Evolutionary conservation across 805 yeast species (phyloP).

Genomic region (Starmerella lactis-condensi): DNA sequence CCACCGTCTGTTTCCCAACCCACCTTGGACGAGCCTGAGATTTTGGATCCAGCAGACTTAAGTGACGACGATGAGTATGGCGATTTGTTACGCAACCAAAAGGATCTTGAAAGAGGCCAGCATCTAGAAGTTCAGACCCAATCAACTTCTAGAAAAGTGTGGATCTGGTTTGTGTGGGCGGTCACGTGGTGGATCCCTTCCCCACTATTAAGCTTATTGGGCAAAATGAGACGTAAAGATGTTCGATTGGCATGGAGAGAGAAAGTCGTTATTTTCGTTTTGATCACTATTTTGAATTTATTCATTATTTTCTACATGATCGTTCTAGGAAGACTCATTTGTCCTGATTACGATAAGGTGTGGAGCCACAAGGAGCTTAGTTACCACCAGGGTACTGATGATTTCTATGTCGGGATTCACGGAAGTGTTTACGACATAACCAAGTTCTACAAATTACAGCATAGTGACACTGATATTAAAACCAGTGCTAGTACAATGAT

Average conservation of each 20-base stretch:
- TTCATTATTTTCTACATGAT: constrained; percentile 29
- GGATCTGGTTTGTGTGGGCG: constrained; percentile 27
- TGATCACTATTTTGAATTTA: constrained; percentile 23
- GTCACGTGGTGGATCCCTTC: constrained; percentile 28
- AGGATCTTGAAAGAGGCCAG: constrained; percentile 22
- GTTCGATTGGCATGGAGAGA: constrained; percentile 30
- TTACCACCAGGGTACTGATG: constrained; percentile 22
- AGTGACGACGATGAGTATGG: constrained; percentile 14
- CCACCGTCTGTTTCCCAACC: constrained; percentile 8
- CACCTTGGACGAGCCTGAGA: constrained; percentile 21
- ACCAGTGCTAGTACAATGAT: constrained; percentile 23
- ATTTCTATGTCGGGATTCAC: constrained; percentile 25
- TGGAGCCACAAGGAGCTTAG: constrained; percentile 25
- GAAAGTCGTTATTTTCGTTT: constrained; percentile 23
- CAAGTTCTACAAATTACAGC: constrained; percentile 25
- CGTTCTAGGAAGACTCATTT: constrained; percentile 23
- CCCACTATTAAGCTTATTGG: constrained; percentile 20
- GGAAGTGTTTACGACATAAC: constrained; percentile 28
- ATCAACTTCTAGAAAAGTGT: constrained; percentile 20
- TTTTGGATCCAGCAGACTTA: constrained; percentile 21
- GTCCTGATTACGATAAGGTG: constrained; percentile 27
- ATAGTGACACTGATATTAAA: constrained; percentile 24
- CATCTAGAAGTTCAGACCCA: constrained; percentile 20
- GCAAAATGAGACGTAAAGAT: constrained; percentile 26
- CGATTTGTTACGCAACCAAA: constrained; percentile 15